Evolutionary conservation across 345 rosid genomes (phyloP), one percentile per base, ranked within the genome.

Genomic region (Melaleuca alternifolia): DNA sequence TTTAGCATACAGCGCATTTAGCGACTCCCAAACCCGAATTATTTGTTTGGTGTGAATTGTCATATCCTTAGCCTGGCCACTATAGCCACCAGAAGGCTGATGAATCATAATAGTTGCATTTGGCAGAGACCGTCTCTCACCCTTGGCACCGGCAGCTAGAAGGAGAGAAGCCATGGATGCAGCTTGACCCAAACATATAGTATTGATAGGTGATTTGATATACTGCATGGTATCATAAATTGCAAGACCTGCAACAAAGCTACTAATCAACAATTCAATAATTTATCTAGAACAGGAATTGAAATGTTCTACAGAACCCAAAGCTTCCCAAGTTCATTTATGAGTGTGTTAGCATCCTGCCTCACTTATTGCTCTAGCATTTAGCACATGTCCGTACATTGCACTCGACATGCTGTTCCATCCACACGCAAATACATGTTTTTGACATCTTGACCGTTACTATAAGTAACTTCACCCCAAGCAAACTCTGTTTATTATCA

Each of bases 111-210:
- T 83, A 1, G 99, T 98, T 4, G 99, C 96, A 88, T 96, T 95
- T 24, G 99, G 99, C 23, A 96, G 96, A 5, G 99, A 82, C 92
- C 95, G 91, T 89, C 99, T 95, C 92, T 98, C 97, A 20, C 98
- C 99, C 90, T 93, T 95, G 54, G 97, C 87, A 30, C 99, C 99
- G 0, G 99, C 96, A 79, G 99, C 94, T 89, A 98, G 90, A 44
- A 98, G 98, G n/a, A 98, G 97, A 86, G 99, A 98, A 86, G 91
- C 99, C 99, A 98, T 96, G 12, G 99, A 98, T 26, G 99, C 99
- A 88, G 99, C 99, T 89, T 96, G 99, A 23, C 99, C 99, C 90
- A 98, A 87, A 89, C 99, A 98, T 65, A 94, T 95, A 50, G 99
- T 98, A 88, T 91, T 94, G 54, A 98, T 90, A 7, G 99, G 99